Evolutionary conservation across 257 asterid species (phyloP), one percentile per base, ranked within the genome.

Genomic region (Voacanga thouarsii): DNA sequence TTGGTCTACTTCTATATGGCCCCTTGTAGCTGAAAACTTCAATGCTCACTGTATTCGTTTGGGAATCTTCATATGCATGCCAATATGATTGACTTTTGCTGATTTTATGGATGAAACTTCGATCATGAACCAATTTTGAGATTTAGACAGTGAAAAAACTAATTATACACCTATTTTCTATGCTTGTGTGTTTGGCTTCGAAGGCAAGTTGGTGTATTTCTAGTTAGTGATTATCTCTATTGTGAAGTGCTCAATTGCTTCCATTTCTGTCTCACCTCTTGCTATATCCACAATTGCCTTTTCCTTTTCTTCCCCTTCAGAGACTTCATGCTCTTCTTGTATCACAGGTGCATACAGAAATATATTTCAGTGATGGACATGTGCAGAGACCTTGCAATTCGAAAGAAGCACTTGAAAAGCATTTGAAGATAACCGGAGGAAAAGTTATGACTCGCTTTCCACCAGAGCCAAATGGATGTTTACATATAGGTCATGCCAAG

Each of bases 401-500:
- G 26, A 96, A 89, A 85, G 96, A 86, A 79, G 77, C 89, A 75
- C 97, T 93, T 72, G 95, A 93, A 44, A 90, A 83, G 66, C 99
- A 96, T 88, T 83, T 96, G 88, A 88, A 87, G 85, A 77, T 81
- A 70, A 93, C 98, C 19, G 91, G 91, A 64, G 91, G 97, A 77
- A 96, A 89, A 84, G 89, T 96, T 78, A 81, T 55, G 82, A 96
- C 99, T 14, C 97, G 99, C 26, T 96, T 96, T 82, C 99, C 99
- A 47, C 99, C 99, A 51, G 99, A 96, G 86, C 99, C 99, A 53
- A 96, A 96, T 85, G 99, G 99, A 73, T 93, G 88, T 87, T 85
- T 96, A 64, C 99, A 95, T 83, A 95, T 95, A 59, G 99, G 99
- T 73, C 99, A 95, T 72, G 97, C 99, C 60, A 95, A 95, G 99